Evolutionary conservation across 495 filamentous ascomycete genomes (phyloP), one percentile per base, ranked within the genome.

Genomic region (Echria macrotheca): DNA sequence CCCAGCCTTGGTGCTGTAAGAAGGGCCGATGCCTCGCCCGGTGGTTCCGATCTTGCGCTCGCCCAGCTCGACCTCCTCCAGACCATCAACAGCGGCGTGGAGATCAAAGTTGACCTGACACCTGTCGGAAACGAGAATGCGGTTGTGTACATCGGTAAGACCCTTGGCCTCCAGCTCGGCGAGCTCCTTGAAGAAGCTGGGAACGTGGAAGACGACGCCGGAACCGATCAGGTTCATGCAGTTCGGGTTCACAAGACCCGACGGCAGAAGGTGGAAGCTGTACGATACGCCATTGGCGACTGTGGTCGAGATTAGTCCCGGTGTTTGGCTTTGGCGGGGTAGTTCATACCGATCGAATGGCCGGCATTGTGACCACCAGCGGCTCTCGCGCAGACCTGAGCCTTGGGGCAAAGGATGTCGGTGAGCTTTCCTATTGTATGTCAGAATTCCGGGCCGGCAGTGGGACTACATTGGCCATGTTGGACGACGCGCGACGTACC

Each of bases 151-250:
- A 51, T 77, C 74, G 15, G 75, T 62, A 41, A 95, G 66, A 14
- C 90, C 89, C 70, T 94, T 86, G 32, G 69, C 68, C 61, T 89
- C 76, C 12, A 91, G 66, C 21, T 75, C 75, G 41, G 76, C 75
- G 47, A 95, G 74, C 69, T 96, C 91, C 63, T 84, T 82, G 79
- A 95, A 94, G 77, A 96, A 93, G 45, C 57, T 59, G 35, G 61
- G 57, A 22, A 94, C 75, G 72, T 96, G 86, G 48, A 95, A 78
- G 46, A 95, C 89, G 41, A 84, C 84, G 45, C 88, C 88, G 49
- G 85, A 84, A 43, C 89, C 89, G 65, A 96, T 87, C 39, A 96
- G 71, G 72, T 93, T 96, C 54, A 83, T 72, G 66, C 80, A 87
- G 45, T 70, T 71, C 2, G 84, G 87, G 57, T 86, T 87, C 49